Evolutionary conservation across 2,329 filamentous ascomycete species (phyloP).

Genomic region (Diaporthe aspalathi): DNA sequence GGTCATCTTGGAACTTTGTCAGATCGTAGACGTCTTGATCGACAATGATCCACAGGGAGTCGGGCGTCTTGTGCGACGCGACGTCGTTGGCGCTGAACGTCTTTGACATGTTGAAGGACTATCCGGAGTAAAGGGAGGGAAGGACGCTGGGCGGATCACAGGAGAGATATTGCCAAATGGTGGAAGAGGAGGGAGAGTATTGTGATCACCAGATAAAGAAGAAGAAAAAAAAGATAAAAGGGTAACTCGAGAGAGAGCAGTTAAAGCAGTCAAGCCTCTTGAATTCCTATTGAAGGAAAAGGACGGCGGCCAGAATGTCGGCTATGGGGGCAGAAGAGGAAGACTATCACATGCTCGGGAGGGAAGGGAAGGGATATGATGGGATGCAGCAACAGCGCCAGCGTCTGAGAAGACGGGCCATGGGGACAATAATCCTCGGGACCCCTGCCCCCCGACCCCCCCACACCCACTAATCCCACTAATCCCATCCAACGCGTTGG

Average conservation of each 20-base stretch:
- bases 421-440: slow-evolving; percentile 28
- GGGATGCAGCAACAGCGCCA: slow-evolving; percentile 19
- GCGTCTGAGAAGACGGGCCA: slow-evolving; percentile 31
- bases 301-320: slow-evolving; percentile 11
- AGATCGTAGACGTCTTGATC: slow-evolving; percentile 97
- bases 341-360: slow-evolving; percentile 31
- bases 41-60: slow-evolving; percentile 88
- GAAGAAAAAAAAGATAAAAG: slow-evolving; percentile 11
- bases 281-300: slow-evolving; percentile 10
- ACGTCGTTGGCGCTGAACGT: slow-evolving; percentile 88
- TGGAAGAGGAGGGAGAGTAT: not conserved
- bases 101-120: slow-evolving; percentile 77
- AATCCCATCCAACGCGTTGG: slow-evolving; percentile 8
- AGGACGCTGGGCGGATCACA: not conserved
- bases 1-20: slow-evolving; percentile 87
- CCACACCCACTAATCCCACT: not conserved
- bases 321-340: not conserved
- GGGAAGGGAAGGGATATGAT: not conserved
- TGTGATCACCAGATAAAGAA: not conserved
- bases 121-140: slow-evolving; percentile 12
- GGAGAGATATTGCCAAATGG: not conserved
- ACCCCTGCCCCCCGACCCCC: slow-evolving; percentile 15
- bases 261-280: not conserved
- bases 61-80: slow-evolving; percentile 88
- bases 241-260: not conserved